phyloP scores from a whole-genome alignment of 805 yeast genomes.

The Wickerhamiella brachini region DNA sequence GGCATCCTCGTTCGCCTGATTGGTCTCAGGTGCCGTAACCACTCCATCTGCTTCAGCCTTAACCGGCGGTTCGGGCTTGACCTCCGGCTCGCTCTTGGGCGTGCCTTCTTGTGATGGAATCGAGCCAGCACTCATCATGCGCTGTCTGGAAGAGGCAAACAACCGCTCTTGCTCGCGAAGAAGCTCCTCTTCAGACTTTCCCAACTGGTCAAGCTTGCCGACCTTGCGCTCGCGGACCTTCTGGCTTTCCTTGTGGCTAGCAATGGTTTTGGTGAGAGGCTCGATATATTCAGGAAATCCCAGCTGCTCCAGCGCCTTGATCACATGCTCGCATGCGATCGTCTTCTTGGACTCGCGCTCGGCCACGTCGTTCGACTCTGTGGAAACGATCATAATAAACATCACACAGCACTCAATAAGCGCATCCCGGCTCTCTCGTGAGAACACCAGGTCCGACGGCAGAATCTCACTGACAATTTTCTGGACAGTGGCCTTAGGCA shows the following conservation, averaged over 20 bases:
- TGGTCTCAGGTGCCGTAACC: too few species aligned
- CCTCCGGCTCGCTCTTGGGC: conserved; percentile 9
- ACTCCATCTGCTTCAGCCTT: too few species aligned
- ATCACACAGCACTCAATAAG: conserved; percentile 93
- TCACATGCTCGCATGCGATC: conserved; percentile 90
- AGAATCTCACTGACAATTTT: conserved; percentile 83
- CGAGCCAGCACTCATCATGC: conserved; percentile 13
- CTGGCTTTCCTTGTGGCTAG: conserved; percentile 75
- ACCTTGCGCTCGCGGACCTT: conserved; percentile 80
- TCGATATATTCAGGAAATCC: conserved; percentile 80
- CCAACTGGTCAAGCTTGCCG: conserved; percentile 86
- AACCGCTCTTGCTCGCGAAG: conserved; percentile 85
- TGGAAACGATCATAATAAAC: conserved; percentile 85
- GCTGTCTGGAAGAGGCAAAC: conserved; percentile 33
- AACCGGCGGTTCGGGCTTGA: conserved; percentile 1
- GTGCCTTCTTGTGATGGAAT: not conserved
- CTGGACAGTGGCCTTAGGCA: conserved; percentile 72
- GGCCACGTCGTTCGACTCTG: conserved; percentile 90
- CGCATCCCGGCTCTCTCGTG: conserved; percentile 90
- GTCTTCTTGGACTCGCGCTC: conserved; percentile 94
- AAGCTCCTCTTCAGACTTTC: conserved; percentile 83
- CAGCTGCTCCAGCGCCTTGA: conserved; percentile 72
- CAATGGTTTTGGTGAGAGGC: conserved; percentile 62
- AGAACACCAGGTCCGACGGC: conserved; percentile 75
- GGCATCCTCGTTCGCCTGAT: too few species aligned